These are phyloP conservation scores for Penicillium sp. DNA, from an alignment of 2,329 filamentous ascomycete genomes.

Conservation along the genomic window DNA sequence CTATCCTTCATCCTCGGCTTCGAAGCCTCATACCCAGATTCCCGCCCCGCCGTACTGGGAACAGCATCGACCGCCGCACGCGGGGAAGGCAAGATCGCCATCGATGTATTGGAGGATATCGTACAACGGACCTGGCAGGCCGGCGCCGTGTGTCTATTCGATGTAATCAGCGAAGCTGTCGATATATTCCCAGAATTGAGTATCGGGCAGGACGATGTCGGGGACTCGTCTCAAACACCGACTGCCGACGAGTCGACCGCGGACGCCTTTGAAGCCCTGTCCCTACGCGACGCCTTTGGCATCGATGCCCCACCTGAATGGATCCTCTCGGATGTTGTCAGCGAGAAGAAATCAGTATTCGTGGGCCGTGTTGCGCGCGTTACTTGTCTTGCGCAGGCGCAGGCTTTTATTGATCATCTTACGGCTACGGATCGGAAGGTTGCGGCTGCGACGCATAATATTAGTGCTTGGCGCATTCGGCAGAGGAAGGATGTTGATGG, in stretches of 20 bases:
- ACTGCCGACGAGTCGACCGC: not conserved
- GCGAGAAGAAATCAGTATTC: slow-evolving; percentile 86
- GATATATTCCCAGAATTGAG: slow-evolving; percentile 57
- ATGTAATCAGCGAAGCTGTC: slow-evolving; percentile 70
- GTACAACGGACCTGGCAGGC: slow-evolving; percentile 66
- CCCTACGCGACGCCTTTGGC: slow-evolving; percentile 29
- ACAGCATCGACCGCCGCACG: slow-evolving; percentile 73
- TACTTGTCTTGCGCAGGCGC: slow-evolving; percentile 67
- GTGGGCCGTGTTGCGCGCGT: slow-evolving; percentile 73
- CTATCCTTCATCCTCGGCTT: slow-evolving; percentile 60
- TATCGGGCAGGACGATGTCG: slow-evolving; percentile 30
- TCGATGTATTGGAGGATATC: slow-evolving; percentile 66
- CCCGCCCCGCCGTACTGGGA: slow-evolving; percentile 69
- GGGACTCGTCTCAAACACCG: slow-evolving; percentile 7
- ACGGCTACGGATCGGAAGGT: slow-evolving; percentile 79
- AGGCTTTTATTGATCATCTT: slow-evolving; percentile 68
- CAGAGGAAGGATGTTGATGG: slow-evolving; percentile 32
- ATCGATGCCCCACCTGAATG: slow-evolving; percentile 57
- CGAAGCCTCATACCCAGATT: slow-evolving; percentile 69
- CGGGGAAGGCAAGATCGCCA: slow-evolving; percentile 69
- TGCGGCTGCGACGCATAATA: slow-evolving; percentile 88
- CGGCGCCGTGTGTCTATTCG: slow-evolving; percentile 82
- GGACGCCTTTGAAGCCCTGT: slow-evolving; percentile 28
- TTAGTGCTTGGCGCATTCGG: slow-evolving; percentile 86
- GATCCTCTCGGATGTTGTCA: slow-evolving; percentile 69